Evolutionary conservation across 2,329 filamentous ascomycete genomes (phyloP).

Genomic region (Stylonectria norvegica): DNA sequence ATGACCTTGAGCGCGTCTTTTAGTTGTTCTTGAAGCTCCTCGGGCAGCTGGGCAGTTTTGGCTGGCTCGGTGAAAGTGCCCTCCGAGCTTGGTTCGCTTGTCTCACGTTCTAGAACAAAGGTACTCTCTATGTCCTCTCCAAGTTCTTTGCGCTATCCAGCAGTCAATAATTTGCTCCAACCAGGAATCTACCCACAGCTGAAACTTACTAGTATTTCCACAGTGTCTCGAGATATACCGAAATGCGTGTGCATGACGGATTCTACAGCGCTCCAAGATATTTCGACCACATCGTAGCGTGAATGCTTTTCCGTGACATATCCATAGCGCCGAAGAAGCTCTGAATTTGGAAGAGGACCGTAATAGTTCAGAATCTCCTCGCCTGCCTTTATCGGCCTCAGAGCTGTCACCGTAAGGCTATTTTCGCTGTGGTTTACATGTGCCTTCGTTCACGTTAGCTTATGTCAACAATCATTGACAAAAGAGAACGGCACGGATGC

Average conservation of each 20-base stretch:
- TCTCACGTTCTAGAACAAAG: conserved; percentile 63
- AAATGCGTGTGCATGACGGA: conserved; percentile 41
- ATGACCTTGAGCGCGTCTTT: conserved; percentile 48
- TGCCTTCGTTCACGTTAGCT: conserved; percentile 34
- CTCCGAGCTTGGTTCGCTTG: conserved; percentile 48
- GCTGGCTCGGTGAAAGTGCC: conserved; percentile 42
- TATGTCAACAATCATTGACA: too few relatives aligned
- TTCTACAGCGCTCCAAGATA: conserved; percentile 60
- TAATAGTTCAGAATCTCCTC: conserved; percentile 88
- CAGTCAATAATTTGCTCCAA: conserved; percentile 19
- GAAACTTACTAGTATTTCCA: conserved; percentile 41
- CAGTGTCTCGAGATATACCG: conserved; percentile 33
- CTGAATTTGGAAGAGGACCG: conserved; percentile 76
- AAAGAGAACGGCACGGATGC: too few relatives aligned
- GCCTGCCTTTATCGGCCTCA: conserved; percentile 64
- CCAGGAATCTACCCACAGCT: not conserved
- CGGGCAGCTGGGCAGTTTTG: conserved; percentile 41
- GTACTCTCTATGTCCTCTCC: conserved; percentile 70
- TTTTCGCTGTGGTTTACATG: conserved; percentile 54
- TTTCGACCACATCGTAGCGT: conserved; percentile 78
- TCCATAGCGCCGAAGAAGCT: conserved; percentile 79
- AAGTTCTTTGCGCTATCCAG: conserved; percentile 40
- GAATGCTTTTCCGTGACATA: conserved; percentile 79
- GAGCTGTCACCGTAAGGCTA: conserved; percentile 65
- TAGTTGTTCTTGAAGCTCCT: conserved; percentile 51